Base-by-base conservation (phyloP, 2,329 filamentous ascomycete species). In the Echinosphaeria canescens region DNA sequence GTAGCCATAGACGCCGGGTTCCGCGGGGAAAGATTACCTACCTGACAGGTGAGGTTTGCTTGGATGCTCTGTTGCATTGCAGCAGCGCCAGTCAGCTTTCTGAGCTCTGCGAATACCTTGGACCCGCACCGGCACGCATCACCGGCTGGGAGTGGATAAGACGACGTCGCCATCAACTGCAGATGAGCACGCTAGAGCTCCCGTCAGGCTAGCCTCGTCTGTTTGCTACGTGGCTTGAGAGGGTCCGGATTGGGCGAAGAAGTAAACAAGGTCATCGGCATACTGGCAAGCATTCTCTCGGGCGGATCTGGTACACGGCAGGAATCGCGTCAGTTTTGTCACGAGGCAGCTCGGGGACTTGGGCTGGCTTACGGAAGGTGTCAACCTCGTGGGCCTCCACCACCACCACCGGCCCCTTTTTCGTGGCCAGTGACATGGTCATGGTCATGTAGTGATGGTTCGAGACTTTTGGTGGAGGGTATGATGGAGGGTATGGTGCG, bases 381-480 rank as follows among this genome's bases (percentile, higher is more conserved):
- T 79, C 71, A 38, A 81, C 74, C 43, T 71, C 53, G 49, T 81
- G 75, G 42, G 75, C 74, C 58, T 82, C 76, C 33, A 61, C 59
- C 41, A 82, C 75, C 40, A 76, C 71, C 25, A 61, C 63, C 38
- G 39, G 43, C 46, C n/a, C n/a, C n/a, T n/a, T n/a, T n/a, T n/a
- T n/a, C n/a, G n/a, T n/a, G n/a, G n/a, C n/a, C n/a, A n/a, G n/a
- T n/a, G n/a, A n/a, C n/a, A n/a, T n/a, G n/a, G n/a, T n/a, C n/a
- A n/a, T n/a, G n/a, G n/a, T n/a, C n/a, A n/a, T n/a, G n/a, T n/a
- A n/a, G n/a, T n/a, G n/a, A n/a, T n/a, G n/a, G n/a, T 56, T 61
- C 41, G 47, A 36, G 30, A 49, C 47, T 34, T 42, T 44, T 7
- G 7, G 7, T 41, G 50, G 50, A 41, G 52, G 52, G 60, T 65